Percentiles rank a stretch among this genome's conserved stretches.
Conservation (phyloP, 768 basidiomycete species). For the Suillus plorans region DNA sequence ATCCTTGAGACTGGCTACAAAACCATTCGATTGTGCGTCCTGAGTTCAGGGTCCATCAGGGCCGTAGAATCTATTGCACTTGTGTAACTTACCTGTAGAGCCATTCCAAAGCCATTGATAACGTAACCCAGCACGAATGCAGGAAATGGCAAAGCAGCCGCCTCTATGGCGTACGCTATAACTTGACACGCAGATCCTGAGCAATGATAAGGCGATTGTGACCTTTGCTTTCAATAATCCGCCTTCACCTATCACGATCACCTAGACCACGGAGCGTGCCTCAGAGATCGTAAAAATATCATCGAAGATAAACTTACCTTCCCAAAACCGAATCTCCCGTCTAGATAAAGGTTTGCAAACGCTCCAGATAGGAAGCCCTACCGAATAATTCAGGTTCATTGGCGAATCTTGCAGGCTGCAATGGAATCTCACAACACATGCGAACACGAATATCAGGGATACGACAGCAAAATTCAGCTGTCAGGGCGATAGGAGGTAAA, state of each 20-base stretch:
- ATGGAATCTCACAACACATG: conserved; percentile 36
- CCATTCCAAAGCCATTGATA: conserved; percentile 45
- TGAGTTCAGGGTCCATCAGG: conserved; percentile 12
- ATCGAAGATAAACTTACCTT: conserved; percentile 21
- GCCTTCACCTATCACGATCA: conserved; percentile 28
- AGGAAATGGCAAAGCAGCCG: conserved; percentile 44
- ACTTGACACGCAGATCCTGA: conserved; percentile 30
- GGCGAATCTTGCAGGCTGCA: neutral
- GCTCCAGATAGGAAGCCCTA: conserved; percentile 36
- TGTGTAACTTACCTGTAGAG: conserved; percentile 42
- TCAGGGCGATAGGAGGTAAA: neutral
- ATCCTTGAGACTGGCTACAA: conserved; percentile 40
- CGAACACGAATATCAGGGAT: conserved; percentile 55
- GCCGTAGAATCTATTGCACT: neutral
- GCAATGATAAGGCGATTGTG: neutral
- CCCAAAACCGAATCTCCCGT: conserved; percentile 33
- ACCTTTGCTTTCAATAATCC: neutral
- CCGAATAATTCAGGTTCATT: neutral
- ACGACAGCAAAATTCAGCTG: conserved; percentile 53
- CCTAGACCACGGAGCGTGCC: conserved; percentile 7
- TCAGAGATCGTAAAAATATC: neutral
- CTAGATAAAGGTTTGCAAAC: conserved; percentile 28
- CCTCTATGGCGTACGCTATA: conserved; percentile 35
- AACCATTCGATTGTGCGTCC: conserved; percentile 50
- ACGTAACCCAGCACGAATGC: conserved; percentile 41